phyloP scores from a whole-genome alignment of 768 basidiomycete species.

The Psilocybe sp. region DNA sequence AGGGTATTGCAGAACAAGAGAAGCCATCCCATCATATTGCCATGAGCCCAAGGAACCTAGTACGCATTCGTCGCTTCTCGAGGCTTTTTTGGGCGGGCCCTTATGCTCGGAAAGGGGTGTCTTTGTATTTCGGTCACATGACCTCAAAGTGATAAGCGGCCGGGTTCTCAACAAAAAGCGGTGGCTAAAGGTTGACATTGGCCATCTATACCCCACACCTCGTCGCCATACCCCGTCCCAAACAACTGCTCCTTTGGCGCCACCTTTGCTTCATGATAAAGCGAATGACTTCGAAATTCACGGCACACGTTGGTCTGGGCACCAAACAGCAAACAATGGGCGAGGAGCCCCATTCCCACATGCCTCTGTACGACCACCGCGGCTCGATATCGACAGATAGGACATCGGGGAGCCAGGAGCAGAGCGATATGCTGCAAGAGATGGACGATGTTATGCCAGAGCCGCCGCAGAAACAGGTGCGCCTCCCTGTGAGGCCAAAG shows the following conservation, averaged over 20 bases:
- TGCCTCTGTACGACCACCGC: constrained; percentile 47
- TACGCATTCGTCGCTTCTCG: too few species aligned
- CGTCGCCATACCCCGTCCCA: not conserved
- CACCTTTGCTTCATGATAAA: constrained; percentile 36
- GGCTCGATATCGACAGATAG: constrained; percentile 69
- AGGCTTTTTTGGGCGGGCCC: too few species aligned
- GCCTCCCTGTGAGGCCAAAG: constrained; percentile 37
- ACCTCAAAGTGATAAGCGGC: too few species aligned
- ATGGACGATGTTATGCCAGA: constrained; percentile 14
- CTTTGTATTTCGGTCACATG: too few species aligned
- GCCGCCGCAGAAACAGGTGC: constrained; percentile 17
- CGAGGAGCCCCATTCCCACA: constrained; percentile 26
- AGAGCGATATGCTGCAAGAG: constrained; percentile 11
- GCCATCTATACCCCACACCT: not conserved
- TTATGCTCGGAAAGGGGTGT: too few species aligned
- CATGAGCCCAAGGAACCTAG: too few species aligned
- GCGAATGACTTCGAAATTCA: constrained; percentile 50
- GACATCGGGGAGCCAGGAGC: constrained; percentile 42
- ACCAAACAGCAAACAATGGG: constrained; percentile 23
- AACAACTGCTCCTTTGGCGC: too few species aligned
- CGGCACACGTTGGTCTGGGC: constrained; percentile 32
- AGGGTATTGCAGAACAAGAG: too few species aligned
- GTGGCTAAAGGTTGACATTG: too few species aligned
- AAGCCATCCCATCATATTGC: too few species aligned
- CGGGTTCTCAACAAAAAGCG: too few species aligned